Base-by-base conservation (phyloP, 2,329 filamentous ascomycete species). In the Orbilia ellipsospora region DNA sequence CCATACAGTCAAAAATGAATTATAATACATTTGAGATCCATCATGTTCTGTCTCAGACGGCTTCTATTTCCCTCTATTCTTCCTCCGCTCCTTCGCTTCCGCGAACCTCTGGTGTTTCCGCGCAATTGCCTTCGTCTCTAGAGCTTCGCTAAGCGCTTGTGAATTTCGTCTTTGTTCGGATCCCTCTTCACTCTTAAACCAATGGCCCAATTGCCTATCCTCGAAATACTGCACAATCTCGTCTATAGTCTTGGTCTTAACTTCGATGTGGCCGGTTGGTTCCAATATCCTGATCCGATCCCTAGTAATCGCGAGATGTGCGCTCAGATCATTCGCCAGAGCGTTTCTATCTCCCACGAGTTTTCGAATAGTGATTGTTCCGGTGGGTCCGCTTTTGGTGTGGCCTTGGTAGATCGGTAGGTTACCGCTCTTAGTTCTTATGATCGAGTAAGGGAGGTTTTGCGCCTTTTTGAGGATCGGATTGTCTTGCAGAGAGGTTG, bases 371-470 rank as follows among this genome's bases (percentile, higher is more conserved):
- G 31, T 40, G 1, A 64, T 61, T 13, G 18, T 16, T 28, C 42
- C 45, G 26, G 64, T 31, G 10, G 36, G 13, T 4, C 64, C 52
- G 31, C 45, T 54, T 8, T 45, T 48, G 2, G 7, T 12, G 20
- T 65, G 52, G 6, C 64, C 36, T 26, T 50, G 20, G 40, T 60
- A 75, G 26, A 75, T 48, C 2, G 72, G 72, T 4, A 75, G 56
- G 18, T 69, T 68, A 7, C 64, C 64, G 15, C 23, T 42, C 31
- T 65, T 65, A 0, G 64, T 48, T 23, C 48, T 51, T 7, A 20
- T 44, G 31, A 75, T 50, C 18, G 68, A 64, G 48, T 75, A 75
- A 15, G 72, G 72, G 13, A 75, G 40, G 26, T 15, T 75, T 51
- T 6, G 16, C 64, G n/a, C 44, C 16, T 48, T 48, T 48, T 16